A percentile compares a stretch with the other conserved stretches of the same genome.
Evolutionary conservation across 2,329 filamentous ascomycete species (phyloP).

Genomic region (Aspergillus clavatus): DNA sequence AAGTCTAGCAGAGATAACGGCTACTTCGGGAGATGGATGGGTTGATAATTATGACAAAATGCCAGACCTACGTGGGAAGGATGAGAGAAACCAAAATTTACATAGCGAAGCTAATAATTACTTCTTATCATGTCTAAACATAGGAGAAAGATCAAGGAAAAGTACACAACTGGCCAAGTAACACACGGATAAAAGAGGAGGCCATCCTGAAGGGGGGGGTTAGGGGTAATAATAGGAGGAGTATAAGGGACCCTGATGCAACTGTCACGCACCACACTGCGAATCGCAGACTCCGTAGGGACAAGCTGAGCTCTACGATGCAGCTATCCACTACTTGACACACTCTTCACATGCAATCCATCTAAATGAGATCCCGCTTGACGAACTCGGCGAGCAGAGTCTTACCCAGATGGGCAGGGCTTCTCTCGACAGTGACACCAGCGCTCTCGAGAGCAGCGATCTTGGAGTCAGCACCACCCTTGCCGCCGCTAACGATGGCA

Average conservation of each 20-base stretch:
- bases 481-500: slow-evolving; percentile 95
- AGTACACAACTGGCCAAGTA: slow-evolving; percentile 22
- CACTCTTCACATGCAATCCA: background rate
- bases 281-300: background rate
- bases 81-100: slow-evolving; percentile 14
- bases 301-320: background rate
- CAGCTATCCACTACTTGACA: background rate
- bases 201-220: background rate
- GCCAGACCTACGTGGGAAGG: background rate
- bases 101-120: slow-evolving; percentile 34
- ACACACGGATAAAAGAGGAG: background rate
- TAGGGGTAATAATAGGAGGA: background rate
- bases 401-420: slow-evolving; percentile 87
- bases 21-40: too few relatives aligned
- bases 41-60: too few relatives aligned
- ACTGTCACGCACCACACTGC: background rate
- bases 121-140: slow-evolving; percentile 34
- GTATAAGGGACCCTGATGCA: slow-evolving; percentile 2
- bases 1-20: too few relatives aligned
- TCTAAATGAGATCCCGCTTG: slow-evolving; percentile 87
- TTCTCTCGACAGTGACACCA: slow-evolving; percentile 93
- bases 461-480: slow-evolving; percentile 97
- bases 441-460: slow-evolving; percentile 89
- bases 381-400: slow-evolving; percentile 93
- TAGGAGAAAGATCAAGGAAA: slow-evolving; percentile 21